Conservation (phyloP, 2,329 filamentous ascomycete genomes). For the Colletotrichum trifolii region DNA sequence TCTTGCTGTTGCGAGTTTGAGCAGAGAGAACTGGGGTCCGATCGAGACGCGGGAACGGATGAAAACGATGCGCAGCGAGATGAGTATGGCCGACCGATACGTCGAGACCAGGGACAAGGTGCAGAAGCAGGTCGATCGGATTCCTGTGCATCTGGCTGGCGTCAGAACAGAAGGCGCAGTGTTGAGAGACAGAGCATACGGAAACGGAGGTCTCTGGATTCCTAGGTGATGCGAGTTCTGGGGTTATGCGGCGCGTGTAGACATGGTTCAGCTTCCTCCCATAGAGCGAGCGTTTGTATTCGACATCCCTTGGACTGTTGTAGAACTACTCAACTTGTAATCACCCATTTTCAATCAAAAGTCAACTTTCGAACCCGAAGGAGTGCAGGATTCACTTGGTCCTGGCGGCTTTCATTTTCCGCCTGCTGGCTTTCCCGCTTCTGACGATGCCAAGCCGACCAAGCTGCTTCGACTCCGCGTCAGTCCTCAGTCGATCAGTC, state of each 20-base stretch:
- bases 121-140: conserved; percentile 65
- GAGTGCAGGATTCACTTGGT: too few relatives aligned
- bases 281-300: not conserved
- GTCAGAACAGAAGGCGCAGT: conserved; percentile 62
- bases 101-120: conserved; percentile 60
- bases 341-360: too few relatives aligned
- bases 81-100: conserved; percentile 57
- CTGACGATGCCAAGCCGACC: too few relatives aligned
- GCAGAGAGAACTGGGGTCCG: conserved; percentile 57
- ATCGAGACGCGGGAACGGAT: conserved; percentile 51
- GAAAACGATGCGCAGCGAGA: conserved; percentile 52
- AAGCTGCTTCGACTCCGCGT: too few relatives aligned
- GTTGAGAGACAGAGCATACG: conserved; percentile 60
- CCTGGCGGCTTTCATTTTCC: too few relatives aligned
- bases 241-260: too few relatives aligned
- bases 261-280: not conserved
- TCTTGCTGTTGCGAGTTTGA: conserved; percentile 58
- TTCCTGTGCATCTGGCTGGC: conserved; percentile 69
- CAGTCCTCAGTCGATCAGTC: too few relatives aligned
- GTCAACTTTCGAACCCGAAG: too few relatives aligned
- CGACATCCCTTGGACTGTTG: too few relatives aligned
- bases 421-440: too few relatives aligned
- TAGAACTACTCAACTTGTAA: too few relatives aligned
- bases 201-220: conserved; percentile 63
- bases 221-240: conserved; percentile 41